These are phyloP conservation scores for Monocercomonoides exilis DNA, from an alignment of 78 protist genomes.

Conservation along the genomic window DNA sequence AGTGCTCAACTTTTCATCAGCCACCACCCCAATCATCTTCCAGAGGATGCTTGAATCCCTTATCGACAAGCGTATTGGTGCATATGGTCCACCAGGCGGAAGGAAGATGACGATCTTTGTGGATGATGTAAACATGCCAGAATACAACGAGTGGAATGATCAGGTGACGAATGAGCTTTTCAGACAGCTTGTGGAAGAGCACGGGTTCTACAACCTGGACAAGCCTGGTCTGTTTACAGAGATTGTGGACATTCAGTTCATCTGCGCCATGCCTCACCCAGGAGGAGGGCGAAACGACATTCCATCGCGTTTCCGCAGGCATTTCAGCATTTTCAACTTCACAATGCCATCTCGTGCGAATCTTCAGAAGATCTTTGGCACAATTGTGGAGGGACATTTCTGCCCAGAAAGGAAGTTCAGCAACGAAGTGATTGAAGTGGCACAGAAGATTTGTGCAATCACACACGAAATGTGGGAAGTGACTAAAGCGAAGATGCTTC, in stretches of 20 bases:
- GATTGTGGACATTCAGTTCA: conserved; percentile 41
- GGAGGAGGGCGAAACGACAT: conserved; percentile 80
- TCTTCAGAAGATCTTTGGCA: conserved; percentile 53
- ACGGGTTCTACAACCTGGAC: conserved; percentile 56
- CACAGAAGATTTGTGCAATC: conserved; percentile 32
- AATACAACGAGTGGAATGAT: conserved; percentile 70
- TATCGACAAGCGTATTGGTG: conserved; percentile 66
- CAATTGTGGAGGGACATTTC: conserved; percentile 41
- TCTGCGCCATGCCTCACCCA: conserved; percentile 70
- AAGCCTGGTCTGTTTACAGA: conserved; percentile 60
- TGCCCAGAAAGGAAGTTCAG: conserved; percentile 1
- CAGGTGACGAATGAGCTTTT: conserved; percentile 68
- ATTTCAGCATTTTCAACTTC: conserved; percentile 54
- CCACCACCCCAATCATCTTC: conserved; percentile 55
- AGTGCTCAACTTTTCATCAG: conserved; percentile 56
- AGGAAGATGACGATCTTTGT: conserved; percentile 44
- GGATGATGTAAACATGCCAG: conserved; percentile 79
- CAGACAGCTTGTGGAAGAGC: conserved; percentile 60
- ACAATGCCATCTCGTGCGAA: conserved; percentile 55
- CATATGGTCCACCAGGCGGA: conserved; percentile 65
- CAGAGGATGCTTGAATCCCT: conserved; percentile 53
- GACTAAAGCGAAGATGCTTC: conserved; percentile 55
- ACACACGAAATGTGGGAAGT: conserved; percentile 53
- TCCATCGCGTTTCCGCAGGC: conserved; percentile 73
- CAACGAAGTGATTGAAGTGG: not conserved